Evolutionary conservation across 306 rosid genomes (phyloP), one percentile per base, ranked within the genome.

Genomic region (Cicer pinnatifidum): DNA sequence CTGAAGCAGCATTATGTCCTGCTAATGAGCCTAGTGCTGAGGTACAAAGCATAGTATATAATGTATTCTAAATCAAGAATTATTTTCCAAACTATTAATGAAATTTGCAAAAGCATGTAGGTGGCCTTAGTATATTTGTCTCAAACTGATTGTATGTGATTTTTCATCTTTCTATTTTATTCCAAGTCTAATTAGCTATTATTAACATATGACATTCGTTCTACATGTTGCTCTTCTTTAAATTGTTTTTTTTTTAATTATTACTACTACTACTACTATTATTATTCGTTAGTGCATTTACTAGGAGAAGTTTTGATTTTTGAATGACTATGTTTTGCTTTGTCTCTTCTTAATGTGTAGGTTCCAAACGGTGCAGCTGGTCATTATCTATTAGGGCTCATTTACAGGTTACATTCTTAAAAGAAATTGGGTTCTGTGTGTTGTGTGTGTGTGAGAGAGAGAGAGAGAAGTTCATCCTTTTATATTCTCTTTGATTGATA

Each of bases 311-410:
- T 79, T 28, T 28, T 28, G 35, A 28, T 28, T 3, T 28, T 28
- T 71, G 68, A 73, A 76, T 80, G 44, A 71, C 71, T 72, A 41
- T 45, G 67, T 65, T 71, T 53, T 11, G 35, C 53, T 53, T 80
- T 67, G 76, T 73, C 23, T 65, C 75, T 70, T 75, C 69, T 78
- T 66, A 28, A 67, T 63, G 6, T 79, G 81, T 84, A 95, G 99
- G 88, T 95, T 86, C 97, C 99, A 51, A 95, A 95, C 69, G 99
- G 97, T 56, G 95, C 99, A 61, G 96, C 99, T 59, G 99, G 99
- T 78, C 97, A 95, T 82, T 89, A 88, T 88, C 96, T 95, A 33
- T 86, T 95, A 50, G 99, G 97, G 82, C 89, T 90, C 65, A 81
- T 95, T 82, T 95, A 88, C 94, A 95, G 99, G 99, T 95, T 52